Evolutionary conservation across 148 eudicot genomes (phyloP).

Genomic region (Rhododendron mucronatum): DNA sequence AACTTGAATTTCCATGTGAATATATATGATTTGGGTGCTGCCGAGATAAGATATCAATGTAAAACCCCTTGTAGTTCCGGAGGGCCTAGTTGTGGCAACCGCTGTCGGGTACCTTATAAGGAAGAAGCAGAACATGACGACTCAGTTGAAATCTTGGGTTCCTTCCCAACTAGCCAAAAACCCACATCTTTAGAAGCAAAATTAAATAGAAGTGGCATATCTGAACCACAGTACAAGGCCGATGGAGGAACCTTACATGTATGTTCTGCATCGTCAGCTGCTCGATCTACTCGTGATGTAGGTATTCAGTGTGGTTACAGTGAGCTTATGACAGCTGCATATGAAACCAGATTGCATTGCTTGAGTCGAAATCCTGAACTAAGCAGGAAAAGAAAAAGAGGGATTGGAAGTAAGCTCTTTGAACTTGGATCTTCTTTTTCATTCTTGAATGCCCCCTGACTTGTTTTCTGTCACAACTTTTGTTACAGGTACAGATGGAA

Average conservation of each 20-base stretch:
- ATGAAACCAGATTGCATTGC: conserved; percentile 9
- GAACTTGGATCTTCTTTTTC: neutral
- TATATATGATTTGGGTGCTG: conserved; percentile 28
- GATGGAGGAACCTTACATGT: neutral
- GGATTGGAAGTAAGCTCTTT: conserved; percentile 11
- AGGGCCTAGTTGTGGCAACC: neutral
- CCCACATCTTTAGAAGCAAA: neutral
- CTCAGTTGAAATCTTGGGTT: neutral
- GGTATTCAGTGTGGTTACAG: conserved; percentile 16
- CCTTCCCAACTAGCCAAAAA: neutral
- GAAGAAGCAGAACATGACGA: conserved; percentile 13
- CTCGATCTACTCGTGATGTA: conserved; percentile 20
- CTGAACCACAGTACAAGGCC: neutral
- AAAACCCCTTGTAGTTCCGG: neutral
- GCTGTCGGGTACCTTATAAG: neutral
- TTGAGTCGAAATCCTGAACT: conserved; percentile 2
- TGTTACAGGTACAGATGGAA: neutral
- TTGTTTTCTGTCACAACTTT: neutral
- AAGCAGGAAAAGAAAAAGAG: conserved; percentile 16
- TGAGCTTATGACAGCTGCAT: conserved; percentile 10
- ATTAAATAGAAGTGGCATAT: neutral
- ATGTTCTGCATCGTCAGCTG: neutral
- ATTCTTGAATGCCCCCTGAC: neutral
- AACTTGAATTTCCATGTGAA: conserved; percentile 30
- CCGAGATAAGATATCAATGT: conserved; percentile 38